Evolutionary conservation across 1,139 yeast species (phyloP), one percentile per base, ranked within the genome.

Genomic region (Sugiyamaella novakii): DNA sequence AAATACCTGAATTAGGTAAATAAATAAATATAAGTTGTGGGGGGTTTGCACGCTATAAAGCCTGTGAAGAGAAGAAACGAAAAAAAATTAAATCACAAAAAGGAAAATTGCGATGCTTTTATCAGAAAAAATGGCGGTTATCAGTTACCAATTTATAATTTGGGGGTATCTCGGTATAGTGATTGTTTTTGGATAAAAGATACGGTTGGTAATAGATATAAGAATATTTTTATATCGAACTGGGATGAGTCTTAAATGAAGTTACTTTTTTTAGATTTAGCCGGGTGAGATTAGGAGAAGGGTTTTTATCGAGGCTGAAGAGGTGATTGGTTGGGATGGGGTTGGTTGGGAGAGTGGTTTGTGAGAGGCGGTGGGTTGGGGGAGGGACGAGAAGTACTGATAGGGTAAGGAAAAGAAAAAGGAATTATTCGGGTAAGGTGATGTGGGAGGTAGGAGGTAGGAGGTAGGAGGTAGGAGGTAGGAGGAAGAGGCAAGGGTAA

Each of bases 31-130:
- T 6, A 25, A 30, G 3, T 18, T 12, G 24, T 15, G 14, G 35
- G 28, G 24, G 28, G 14, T 25, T 38, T 39, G 43, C 43, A 39
- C 43, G 43, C 35, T 39, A 19, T 22, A 39, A 27, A 39, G 43
- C 43, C 43, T 39, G 43, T 39, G 25, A 29, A 39, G 36, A 31
- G 29, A 40, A 41, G 45, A 41, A 22, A 36, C 15, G 18, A 31
- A 11, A 12, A 18, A 41, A 31, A 19, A 40, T 5, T 15, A 19
- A 36, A 37, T 12, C 5, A n/a, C 12, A 14, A 39, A 29, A n/a
- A 18, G 43, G 34, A 18, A 39, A 39, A 39, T 28, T 17, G 34
- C 31, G 34, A 39, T 21, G 43, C 43, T 39, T 39, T 39, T 39
- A 39, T 39, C 27, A 11, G 15, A 22, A 25, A 36, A 36, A 8